These are phyloP conservation scores for Rosa lucieae DNA, from an alignment of 306 rosid species.

Conservation along the genomic window DNA sequence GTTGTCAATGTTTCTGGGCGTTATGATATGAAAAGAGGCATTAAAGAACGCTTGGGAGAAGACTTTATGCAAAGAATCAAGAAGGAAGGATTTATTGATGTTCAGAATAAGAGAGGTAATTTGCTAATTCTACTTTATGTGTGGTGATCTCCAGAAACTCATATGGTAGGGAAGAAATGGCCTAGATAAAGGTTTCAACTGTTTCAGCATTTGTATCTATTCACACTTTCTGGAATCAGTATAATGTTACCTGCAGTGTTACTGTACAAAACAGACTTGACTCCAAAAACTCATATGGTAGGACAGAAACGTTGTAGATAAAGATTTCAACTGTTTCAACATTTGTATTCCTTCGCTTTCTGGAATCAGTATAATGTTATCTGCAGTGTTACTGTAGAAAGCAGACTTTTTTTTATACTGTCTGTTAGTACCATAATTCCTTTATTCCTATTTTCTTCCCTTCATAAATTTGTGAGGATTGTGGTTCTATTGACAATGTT, in stretches of 20 bases:
- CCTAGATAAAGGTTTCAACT: not conserved
- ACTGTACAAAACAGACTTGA: not conserved
- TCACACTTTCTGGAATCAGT: not conserved
- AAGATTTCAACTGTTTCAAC: not conserved
- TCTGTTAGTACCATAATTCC: not conserved
- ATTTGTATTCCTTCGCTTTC: not conserved
- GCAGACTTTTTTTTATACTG: not conserved
- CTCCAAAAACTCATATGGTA: not conserved
- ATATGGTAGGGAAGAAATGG: not conserved
- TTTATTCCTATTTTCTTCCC: not conserved
- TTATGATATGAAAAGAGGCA: conserved; percentile 56
- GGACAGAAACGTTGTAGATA: not conserved
- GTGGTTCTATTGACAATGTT: not conserved
- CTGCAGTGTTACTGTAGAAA: not conserved
- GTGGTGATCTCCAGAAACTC: not conserved
- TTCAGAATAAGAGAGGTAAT: conserved; percentile 52
- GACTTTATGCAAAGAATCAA: conserved; percentile 56
- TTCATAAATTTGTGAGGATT: not conserved
- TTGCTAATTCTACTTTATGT: not conserved
- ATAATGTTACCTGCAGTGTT: not conserved
- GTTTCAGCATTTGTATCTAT: not conserved
- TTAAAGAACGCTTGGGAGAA: conserved; percentile 53
- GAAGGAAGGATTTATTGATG: conserved; percentile 66
- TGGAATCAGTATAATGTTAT: not conserved
- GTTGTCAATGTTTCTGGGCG: conserved; percentile 82